Conservation (phyloP, 106 monocot genomes). For the Phalaenopsis equestris region DNA sequence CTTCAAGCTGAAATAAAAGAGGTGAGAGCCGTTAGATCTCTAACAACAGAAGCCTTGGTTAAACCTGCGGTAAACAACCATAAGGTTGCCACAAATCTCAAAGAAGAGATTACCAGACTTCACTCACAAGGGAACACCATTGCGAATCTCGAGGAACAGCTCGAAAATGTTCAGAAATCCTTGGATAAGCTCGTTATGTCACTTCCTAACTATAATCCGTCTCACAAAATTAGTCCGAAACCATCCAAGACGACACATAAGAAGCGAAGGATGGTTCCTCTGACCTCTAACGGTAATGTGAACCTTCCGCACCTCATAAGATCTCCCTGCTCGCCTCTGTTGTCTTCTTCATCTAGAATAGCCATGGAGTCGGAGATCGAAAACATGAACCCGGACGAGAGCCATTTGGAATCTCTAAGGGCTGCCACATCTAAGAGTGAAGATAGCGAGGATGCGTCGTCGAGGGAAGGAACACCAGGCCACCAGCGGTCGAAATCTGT, state of each 20-base stretch:
- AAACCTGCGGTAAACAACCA: constrained; percentile 9
- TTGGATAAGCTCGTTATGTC: constrained; percentile 85
- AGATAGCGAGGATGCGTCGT: constrained; percentile 54
- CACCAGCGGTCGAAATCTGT: constrained; percentile 19
- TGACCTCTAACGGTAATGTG: constrained; percentile 36
- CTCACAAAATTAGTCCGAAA: constrained; percentile 30
- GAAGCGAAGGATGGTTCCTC: constrained; percentile 62
- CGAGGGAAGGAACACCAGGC: constrained; percentile 72
- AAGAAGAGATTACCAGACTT: constrained; percentile 83
- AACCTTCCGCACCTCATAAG: constrained; percentile 52
- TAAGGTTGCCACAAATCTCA: constrained; percentile 50
- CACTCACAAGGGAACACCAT: constrained; percentile 77
- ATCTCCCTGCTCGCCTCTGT: constrained; percentile 80
- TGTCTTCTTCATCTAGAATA: constrained; percentile 27
- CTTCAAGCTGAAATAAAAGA: constrained; percentile 84
- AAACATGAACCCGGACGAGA: constrained; percentile 56
- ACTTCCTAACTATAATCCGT: constrained; percentile 40
- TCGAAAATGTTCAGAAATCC: constrained; percentile 92
- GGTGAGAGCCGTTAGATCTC: constrained; percentile 55
- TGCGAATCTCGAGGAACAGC: constrained; percentile 67
- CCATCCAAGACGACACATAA: constrained; percentile 36
- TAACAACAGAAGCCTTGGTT: constrained; percentile 29
- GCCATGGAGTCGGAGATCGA: constrained; percentile 46
- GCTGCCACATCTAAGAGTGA: constrained; percentile 64
- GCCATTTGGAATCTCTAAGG: constrained; percentile 31